A percentile compares a stretch with the other conserved stretches of the same genome.
phyloP scores from a whole-genome alignment of 441 rosid species.

The Pelargonium citronellum region DNA sequence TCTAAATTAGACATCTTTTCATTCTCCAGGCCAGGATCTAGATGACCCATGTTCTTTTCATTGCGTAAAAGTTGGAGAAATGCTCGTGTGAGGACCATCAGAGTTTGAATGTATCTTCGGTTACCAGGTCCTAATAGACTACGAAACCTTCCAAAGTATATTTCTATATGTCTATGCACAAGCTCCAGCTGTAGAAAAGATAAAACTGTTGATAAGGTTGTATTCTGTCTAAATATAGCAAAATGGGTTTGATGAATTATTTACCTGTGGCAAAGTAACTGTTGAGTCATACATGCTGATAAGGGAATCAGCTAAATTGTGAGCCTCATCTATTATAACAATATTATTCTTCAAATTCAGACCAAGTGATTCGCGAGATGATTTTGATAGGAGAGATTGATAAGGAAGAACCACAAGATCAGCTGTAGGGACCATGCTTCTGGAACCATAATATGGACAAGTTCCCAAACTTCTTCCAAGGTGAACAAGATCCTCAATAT shows the following conservation, averaged over 20 bases:
- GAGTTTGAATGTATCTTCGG: slow-evolving; percentile 87
- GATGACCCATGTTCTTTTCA: slow-evolving; percentile 31
- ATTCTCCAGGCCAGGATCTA: slow-evolving; percentile 29
- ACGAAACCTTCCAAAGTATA: slow-evolving; percentile 68
- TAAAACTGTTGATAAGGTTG: background rate
- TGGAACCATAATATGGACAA: slow-evolving; percentile 93
- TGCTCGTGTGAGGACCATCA: slow-evolving; percentile 63
- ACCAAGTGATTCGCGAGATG: slow-evolving; percentile 86
- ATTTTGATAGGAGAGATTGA: slow-evolving; percentile 87
- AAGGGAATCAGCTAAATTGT: slow-evolving; percentile 93
- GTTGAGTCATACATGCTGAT: slow-evolving; percentile 83
- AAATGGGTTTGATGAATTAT: slow-evolving; percentile 10
- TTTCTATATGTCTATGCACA: slow-evolving; percentile 57
- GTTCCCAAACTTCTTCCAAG: slow-evolving; percentile 63
- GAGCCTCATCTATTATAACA: slow-evolving; percentile 94
- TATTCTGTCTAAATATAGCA: slow-evolving; percentile 3
- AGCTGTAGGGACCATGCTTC: slow-evolving; percentile 67
- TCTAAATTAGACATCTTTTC: slow-evolving; percentile 32
- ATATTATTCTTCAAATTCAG: slow-evolving; percentile 69
- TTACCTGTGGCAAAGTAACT: slow-evolving; percentile 67
- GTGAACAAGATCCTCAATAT: slow-evolving; percentile 86
- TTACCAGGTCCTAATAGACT: slow-evolving; percentile 76
- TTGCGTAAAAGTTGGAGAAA: slow-evolving; percentile 48
- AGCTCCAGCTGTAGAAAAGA: slow-evolving; percentile 58
- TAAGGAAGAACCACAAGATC: slow-evolving; percentile 93